Conservation (phyloP, 1,139 yeast species). For the Pichia sp. region DNA sequence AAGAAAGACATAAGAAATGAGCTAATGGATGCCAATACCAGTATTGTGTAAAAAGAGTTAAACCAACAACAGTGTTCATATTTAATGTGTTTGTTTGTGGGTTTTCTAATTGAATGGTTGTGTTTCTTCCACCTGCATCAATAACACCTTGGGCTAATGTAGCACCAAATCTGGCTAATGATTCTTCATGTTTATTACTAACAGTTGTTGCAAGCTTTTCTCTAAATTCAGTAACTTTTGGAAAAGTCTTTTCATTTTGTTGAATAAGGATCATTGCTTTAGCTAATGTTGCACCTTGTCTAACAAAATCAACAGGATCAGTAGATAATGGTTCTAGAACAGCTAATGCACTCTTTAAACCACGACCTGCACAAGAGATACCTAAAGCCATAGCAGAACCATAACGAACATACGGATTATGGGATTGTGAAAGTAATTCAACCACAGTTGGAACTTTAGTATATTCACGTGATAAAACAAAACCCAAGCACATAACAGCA, state of each 20-base stretch:
- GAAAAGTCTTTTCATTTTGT: constrained; percentile 80
- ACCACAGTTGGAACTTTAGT: constrained; percentile 94
- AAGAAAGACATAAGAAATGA: constrained; percentile 86
- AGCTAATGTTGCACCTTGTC: constrained; percentile 96
- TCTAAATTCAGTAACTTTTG: constrained; percentile 73
- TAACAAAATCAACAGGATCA: constrained; percentile 94
- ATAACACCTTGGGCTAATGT: constrained; percentile 95
- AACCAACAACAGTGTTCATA: constrained; percentile 86
- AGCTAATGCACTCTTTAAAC: constrained; percentile 80
- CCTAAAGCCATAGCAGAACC: constrained; percentile 98
- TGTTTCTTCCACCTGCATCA: constrained; percentile 98
- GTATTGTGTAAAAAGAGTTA: constrained; percentile 82
- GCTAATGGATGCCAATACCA: constrained; percentile 99
- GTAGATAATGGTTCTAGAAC: constrained; percentile 88
- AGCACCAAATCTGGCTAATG: constrained; percentile 96
- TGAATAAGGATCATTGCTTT: constrained; percentile 88
- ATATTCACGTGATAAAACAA: constrained; percentile 82
- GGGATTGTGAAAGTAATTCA: constrained; percentile 86
- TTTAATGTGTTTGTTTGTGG: constrained; percentile 87
- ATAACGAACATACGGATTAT: constrained; percentile 96
- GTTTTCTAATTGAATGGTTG: constrained; percentile 88
- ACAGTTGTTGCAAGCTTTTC: constrained; percentile 71
- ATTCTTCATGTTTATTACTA: constrained; percentile 88
- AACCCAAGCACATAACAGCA: constrained; percentile 90
- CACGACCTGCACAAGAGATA: constrained; percentile 95